Evolutionary conservation across 2,329 filamentous ascomycete genomes (phyloP), one percentile per base, ranked within the genome.

Genomic region (Lizonia empirigonia): DNA sequence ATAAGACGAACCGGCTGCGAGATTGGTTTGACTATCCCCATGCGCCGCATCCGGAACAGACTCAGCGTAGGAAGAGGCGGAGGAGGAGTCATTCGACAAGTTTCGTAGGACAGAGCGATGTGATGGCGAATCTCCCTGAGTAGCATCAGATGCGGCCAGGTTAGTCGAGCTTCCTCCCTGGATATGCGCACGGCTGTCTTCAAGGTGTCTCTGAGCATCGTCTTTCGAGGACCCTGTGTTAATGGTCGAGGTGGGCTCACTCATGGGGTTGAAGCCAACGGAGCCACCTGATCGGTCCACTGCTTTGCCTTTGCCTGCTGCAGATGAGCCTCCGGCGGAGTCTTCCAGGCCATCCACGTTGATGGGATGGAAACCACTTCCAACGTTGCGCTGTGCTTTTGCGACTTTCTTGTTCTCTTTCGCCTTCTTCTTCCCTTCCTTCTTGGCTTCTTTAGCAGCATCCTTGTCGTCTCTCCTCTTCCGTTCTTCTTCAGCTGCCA

Each of bases 401-500:
- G 82, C 82, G 0, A 80, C 82, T 70, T 93, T 94, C 61, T 90
- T 90, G 33, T 72, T 74, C 34, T 78, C 77, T 59, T 80, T 80
- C 23, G 76, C 77, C 45, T 90, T 87, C 56, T 91, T 89, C 72
- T 96, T 96, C 54, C 91, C 89, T 47, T 85, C 84, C 64, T 87
- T 91, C 77, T 96, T 97, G 1, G 88, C 87, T 52, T 93, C 88
- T 68, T 96, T 97, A 20, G 81, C 82, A 0, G 83, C 82, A 51
- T 91, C 89, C 69, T 92, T 93, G 41, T 94, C 90, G 39, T 89
- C 87, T 65, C 90, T 94, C 37, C 84, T 87, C 61, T 91, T 89
- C n/a, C 93, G 84, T 33, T 97, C 93, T 65, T 97, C 93, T 70
- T 99, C 94, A 1, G 90, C 87, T 0, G 89, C 91, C n/a, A 99